Base-by-base conservation (phyloP, 2,329 filamentous ascomycete species). In the Arthrocladium fulminans region DNA sequence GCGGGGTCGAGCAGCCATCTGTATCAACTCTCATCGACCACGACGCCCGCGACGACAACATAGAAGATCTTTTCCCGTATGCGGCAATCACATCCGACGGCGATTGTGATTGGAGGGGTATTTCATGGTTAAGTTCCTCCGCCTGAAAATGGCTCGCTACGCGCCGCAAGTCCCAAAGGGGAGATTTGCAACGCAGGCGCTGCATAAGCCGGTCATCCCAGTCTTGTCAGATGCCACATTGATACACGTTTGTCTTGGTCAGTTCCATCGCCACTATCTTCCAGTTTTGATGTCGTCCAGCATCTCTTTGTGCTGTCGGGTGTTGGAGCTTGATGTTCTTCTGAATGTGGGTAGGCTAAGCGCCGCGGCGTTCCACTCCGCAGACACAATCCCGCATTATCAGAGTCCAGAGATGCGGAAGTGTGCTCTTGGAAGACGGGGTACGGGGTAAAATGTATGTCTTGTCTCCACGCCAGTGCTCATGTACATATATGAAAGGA, bases 401-500 rank as follows among this genome's bases (percentile, higher is more conserved):
- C 27, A 29, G 27, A 13, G 27, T 29, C 27, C 27, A 29, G 13
- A 29, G 27, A 13, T 29, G 27, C 27, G 13, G 27, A 29, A 29
- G 27, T 13, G 27, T 29, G 27, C 27, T 7, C 13, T 29, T 29
- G 27, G 27, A 29, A 7, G 27, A 7, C 13, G 27, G 27, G 13
- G 27, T 29, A 7, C 13, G 27, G 7, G 27, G 27, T 7, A 7
- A 29, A 29, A 29, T 13, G 13, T 29, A 29, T 7, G 13, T 29
- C 27, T 29, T 29, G 27, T 29, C 27, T 13, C 27, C 27, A 29
- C 27, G 27, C 27, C 13, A 29, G 27, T 29, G n/a, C n/a, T n/a
- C n/a, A n/a, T n/a, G n/a, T n/a, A n/a, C n/a, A n/a, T n/a, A n/a
- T 42, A 42, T 42, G 39, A 42, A 24, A 25, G 13, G 19, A 42